Evolutionary conservation across 2,329 filamentous ascomycete species (phyloP).

Genomic region (Ophiosphaerella herpotricha): DNA sequence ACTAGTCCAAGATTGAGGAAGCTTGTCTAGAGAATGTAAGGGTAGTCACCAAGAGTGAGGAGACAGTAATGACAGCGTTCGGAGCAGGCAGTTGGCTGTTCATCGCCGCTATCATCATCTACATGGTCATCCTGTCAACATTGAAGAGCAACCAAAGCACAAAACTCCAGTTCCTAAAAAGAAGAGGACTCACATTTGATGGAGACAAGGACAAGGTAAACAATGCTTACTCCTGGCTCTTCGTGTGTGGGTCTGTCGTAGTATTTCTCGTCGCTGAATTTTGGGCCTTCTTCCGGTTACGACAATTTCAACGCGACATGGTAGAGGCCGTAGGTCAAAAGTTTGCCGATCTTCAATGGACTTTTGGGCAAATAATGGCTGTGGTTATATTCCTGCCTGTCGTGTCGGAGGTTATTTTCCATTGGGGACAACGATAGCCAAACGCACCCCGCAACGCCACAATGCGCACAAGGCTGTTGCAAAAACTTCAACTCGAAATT

Average conservation of each 20-base stretch:
- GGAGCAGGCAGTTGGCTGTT: constrained; percentile 12
- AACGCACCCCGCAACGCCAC: too few relatives aligned
- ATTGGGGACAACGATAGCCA: neutral
- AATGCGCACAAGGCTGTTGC: too few relatives aligned
- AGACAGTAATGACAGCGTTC: constrained; percentile 1
- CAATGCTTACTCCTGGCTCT: neutral
- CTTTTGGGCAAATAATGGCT: constrained; percentile 27
- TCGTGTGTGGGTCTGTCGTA: neutral
- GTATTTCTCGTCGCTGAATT: constrained; percentile 13
- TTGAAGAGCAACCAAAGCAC: neutral
- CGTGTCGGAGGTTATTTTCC: constrained; percentile 9
- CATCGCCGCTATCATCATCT: constrained; percentile 8
- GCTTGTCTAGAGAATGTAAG: too few relatives aligned
- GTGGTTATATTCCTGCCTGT: constrained; percentile 26
- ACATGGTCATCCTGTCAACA: constrained; percentile 3
- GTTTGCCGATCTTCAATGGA: constrained; percentile 20
- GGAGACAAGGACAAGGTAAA: neutral
- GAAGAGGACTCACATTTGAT: neutral
- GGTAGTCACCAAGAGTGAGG: too few relatives aligned
- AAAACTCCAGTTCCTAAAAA: neutral
- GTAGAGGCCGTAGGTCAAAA: constrained; percentile 10
- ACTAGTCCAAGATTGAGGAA: too few relatives aligned
- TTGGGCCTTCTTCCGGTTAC: constrained; percentile 25
- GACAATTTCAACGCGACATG: constrained; percentile 20
- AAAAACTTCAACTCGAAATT: too few relatives aligned